A percentile compares a stretch with the other conserved stretches of the same genome.
These are phyloP conservation scores for Collybiopsis luxurians DNA, from an alignment of 768 basidiomycete genomes.

Conservation along the genomic window DNA sequence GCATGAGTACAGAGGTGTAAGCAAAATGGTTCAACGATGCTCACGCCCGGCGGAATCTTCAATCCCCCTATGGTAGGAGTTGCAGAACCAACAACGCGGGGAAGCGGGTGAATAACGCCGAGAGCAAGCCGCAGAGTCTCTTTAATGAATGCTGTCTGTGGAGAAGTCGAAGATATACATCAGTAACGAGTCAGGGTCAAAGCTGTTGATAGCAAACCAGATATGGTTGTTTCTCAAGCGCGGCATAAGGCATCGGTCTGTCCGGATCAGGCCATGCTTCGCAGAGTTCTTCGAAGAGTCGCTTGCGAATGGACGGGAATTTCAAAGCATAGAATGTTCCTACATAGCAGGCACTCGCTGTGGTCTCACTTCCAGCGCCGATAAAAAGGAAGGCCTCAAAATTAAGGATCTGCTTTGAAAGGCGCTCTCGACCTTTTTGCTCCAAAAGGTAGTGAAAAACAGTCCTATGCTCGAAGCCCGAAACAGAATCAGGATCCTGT, in stretches of 20 bases:
- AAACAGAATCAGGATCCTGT: constrained; percentile 10
- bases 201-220: constrained; percentile 27
- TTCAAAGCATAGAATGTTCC: constrained; percentile 37
- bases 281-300: constrained; percentile 30
- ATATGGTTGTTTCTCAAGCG: constrained; percentile 40
- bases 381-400: constrained; percentile 36
- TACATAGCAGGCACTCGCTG: constrained; percentile 34
- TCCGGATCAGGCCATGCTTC: constrained; percentile 33
- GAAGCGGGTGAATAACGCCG: constrained; percentile 38
- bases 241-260: constrained; percentile 19
- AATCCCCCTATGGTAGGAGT: constrained; percentile 32
- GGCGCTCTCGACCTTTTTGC: constrained; percentile 2
- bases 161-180: neutral
- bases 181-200: neutral
- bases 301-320: constrained; percentile 21
- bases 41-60: constrained; percentile 36
- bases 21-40: constrained; percentile 11
- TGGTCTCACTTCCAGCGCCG: constrained; percentile 36
- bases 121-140: constrained; percentile 43
- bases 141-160: constrained; percentile 45
- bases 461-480: constrained; percentile 13
- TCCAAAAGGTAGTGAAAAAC: constrained; percentile 20
- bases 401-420: constrained; percentile 16
- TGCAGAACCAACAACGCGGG: constrained; percentile 37
- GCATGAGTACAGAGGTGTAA: too few species aligned